A percentile compares a stretch with the other conserved stretches of the same genome.
phyloP scores from a whole-genome alignment of 148 eudicot species.

The Tetragonia tetragonoides region DNA sequence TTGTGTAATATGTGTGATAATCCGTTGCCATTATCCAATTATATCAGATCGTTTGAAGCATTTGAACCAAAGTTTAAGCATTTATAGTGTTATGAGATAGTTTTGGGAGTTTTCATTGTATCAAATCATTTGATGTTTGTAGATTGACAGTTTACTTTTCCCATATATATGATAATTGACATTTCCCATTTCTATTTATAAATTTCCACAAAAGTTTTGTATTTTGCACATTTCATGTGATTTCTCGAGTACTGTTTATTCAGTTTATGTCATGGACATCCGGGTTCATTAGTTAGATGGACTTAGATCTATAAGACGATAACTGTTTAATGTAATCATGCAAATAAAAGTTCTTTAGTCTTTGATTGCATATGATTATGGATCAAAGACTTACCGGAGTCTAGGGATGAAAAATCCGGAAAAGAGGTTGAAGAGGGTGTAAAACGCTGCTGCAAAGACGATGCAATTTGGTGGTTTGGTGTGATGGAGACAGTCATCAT shows the following conservation, averaged over 20 bases:
- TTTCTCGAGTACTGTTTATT: too few relatives aligned
- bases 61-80: too few relatives aligned
- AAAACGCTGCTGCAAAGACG: slow-evolving; percentile 87
- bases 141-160: neutral
- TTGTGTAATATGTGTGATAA: neutral
- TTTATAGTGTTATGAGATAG: too few relatives aligned
- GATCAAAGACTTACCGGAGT: slow-evolving; percentile 56
- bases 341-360: neutral
- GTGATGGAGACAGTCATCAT: slow-evolving; percentile 99
- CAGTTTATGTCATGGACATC: too few relatives aligned
- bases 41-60: neutral
- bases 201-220: too few relatives aligned
- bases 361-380: neutral
- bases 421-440: slow-evolving; percentile 84
- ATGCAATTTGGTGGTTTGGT: slow-evolving; percentile 92
- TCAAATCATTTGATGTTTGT: neutral
- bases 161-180: neutral
- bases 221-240: too few relatives aligned
- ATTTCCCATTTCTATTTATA: too few relatives aligned
- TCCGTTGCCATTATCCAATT: neutral
- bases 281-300: too few relatives aligned
- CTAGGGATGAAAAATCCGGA: slow-evolving; percentile 96
- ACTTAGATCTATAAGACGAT: too few relatives aligned
- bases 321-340: too few relatives aligned
- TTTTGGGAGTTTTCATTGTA: too few relatives aligned